Evolutionary conservation across 495 filamentous ascomycete genomes (phyloP).

Genomic region (Wilcoxina mikolae): DNA sequence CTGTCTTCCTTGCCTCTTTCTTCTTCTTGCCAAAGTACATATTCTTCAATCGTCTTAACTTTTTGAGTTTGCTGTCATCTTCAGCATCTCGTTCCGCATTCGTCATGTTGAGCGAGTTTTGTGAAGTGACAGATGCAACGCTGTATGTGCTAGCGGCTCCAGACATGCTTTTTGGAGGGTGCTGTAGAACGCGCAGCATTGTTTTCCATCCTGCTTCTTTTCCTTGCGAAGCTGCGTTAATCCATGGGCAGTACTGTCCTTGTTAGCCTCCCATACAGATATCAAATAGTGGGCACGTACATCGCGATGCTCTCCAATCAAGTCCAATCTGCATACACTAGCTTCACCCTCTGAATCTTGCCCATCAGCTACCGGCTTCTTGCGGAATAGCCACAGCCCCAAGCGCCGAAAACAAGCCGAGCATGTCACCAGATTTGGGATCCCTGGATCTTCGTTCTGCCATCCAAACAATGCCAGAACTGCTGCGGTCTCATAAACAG

Average conservation of each 20-base stretch:
- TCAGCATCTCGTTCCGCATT: constrained; percentile 22
- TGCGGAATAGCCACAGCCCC: constrained; percentile 86
- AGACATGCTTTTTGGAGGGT: constrained; percentile 13
- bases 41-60: constrained; percentile 24
- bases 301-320: constrained; percentile 28
- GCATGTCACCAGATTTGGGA: constrained; percentile 60
- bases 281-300: constrained; percentile 7
- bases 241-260: constrained; percentile 26
- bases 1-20: constrained; percentile 17
- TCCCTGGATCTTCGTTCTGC: constrained; percentile 54
- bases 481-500: constrained; percentile 51
- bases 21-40: constrained; percentile 27
- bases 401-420: constrained; percentile 73
- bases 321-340: constrained; percentile 23
- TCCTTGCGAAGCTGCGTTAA: constrained; percentile 22
- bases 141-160: constrained; percentile 19
- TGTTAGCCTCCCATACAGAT: constrained; percentile 5
- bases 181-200: constrained; percentile 16
- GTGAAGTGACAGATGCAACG: background rate
- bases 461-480: constrained; percentile 73
- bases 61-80: constrained; percentile 24
- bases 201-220: constrained; percentile 26
- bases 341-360: constrained; percentile 17
- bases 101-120: background rate
- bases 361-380: constrained; percentile 29